These are phyloP conservation scores for Pyrenophora teres DNA, from an alignment of 2,329 filamentous ascomycete genomes.

Conservation along the genomic window DNA sequence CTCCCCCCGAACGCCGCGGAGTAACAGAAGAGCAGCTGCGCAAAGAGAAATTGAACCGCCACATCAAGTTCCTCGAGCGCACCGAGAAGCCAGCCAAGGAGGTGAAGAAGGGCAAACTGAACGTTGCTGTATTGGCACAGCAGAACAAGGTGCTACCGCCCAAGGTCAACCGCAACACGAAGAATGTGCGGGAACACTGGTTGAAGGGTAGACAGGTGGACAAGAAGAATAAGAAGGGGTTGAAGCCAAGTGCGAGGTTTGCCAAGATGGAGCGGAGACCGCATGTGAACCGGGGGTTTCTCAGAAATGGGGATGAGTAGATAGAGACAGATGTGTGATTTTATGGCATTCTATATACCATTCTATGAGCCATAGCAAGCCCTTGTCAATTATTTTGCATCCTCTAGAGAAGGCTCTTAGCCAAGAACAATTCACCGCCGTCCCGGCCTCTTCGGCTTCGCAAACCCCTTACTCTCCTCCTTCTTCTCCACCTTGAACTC, in stretches of 20 bases:
- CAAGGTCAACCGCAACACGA: slow-evolving; percentile 47
- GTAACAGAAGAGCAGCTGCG: slow-evolving; percentile 39
- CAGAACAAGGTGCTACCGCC: slow-evolving; percentile 51
- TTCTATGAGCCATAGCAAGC: not conserved
- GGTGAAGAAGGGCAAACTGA: slow-evolving; percentile 54
- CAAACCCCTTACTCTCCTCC: slow-evolving; percentile 71
- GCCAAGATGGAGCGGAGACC: slow-evolving; percentile 39
- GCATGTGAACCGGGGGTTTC: slow-evolving; percentile 36
- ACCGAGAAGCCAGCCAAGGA: slow-evolving; percentile 57
- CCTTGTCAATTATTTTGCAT: not conserved
- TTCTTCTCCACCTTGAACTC: slow-evolving; percentile 74
- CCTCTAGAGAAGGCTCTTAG: no score
- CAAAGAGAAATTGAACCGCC: slow-evolving; percentile 53
- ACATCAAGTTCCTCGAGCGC: slow-evolving; percentile 56
- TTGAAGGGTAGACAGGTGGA: slow-evolving; percentile 48
- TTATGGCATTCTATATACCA: not conserved
- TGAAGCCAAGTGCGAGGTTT: slow-evolving; percentile 19
- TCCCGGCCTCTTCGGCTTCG: slow-evolving; percentile 78
- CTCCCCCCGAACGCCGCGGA: slow-evolving; percentile 39
- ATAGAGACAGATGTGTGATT: not conserved
- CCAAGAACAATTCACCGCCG: slow-evolving; percentile 48
- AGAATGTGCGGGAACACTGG: slow-evolving; percentile 49
- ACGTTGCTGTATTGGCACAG: slow-evolving; percentile 55
- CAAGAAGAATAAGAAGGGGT: slow-evolving; percentile 34
- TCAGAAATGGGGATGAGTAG: slow-evolving; percentile 35